These are phyloP conservation scores for Coemansia furcata DNA, from an alignment of 192 early-diverging fungal species.

Conservation along the genomic window DNA sequence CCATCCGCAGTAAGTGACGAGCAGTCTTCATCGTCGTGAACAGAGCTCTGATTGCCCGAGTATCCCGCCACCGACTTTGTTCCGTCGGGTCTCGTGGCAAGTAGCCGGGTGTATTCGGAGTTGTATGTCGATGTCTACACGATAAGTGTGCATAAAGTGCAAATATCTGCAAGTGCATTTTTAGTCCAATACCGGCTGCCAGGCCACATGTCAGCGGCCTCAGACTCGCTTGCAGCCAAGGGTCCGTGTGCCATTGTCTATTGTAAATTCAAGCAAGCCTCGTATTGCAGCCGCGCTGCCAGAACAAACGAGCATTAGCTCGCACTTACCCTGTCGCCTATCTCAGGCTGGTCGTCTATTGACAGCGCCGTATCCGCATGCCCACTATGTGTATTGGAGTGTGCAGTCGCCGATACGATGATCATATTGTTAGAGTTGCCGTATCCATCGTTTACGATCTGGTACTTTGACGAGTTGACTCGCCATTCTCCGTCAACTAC, in stretches of 20 bases:
- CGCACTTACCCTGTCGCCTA: neutral
- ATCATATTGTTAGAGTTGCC: conserved; percentile 46
- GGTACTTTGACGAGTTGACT: conserved; percentile 22
- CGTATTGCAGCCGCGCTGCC: neutral
- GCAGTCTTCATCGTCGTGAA: neutral
- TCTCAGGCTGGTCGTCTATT: conserved; percentile 3
- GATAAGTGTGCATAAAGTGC: neutral
- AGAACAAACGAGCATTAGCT: neutral
- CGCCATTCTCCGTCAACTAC: conserved; percentile 46
- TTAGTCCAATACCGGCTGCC: neutral
- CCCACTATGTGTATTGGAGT: neutral
- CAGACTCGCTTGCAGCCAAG: conserved; percentile 1
- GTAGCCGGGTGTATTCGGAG: conserved; percentile 15
- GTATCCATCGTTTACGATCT: conserved; percentile 21
- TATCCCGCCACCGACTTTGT: neutral
- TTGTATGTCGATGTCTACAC: neutral
- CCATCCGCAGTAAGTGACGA: neutral
- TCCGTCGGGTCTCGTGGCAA: conserved; percentile 1
- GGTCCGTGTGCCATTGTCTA: neutral
- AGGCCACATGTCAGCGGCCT: neutral
- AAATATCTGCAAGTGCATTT: conserved; percentile 4
- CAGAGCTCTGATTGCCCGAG: neutral
- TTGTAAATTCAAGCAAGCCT: neutral
- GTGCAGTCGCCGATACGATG: neutral
- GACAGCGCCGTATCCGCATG: neutral